Conservation (phyloP, 2,329 filamentous ascomycete species). For the Phaeosphaeria sp. region DNA sequence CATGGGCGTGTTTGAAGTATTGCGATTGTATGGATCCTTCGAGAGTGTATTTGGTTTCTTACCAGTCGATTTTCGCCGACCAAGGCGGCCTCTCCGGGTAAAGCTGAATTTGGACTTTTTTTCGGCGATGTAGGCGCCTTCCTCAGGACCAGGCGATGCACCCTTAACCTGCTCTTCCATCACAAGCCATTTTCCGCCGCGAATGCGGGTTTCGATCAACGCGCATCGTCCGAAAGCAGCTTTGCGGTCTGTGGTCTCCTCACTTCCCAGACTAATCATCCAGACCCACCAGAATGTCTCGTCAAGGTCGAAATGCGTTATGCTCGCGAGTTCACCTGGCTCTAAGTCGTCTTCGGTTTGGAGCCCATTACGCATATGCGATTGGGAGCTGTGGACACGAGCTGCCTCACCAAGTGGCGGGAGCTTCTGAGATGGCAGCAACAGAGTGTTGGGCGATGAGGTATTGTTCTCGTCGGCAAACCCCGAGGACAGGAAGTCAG, state of each 20-base stretch:
- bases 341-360: conserved; percentile 76
- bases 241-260: conserved; percentile 85
- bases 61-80: conserved; percentile 59
- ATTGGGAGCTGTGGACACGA: conserved; percentile 85
- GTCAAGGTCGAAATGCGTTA: conserved; percentile 83
- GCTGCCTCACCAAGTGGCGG: conserved; percentile 75
- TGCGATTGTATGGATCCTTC: conserved; percentile 60
- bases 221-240: conserved; percentile 93
- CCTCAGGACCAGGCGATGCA: conserved; percentile 81
- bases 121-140: conserved; percentile 88
- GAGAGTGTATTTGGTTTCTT: conserved; percentile 50
- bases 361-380: conserved; percentile 69
- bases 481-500: conserved; percentile 93
- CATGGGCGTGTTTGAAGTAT: conserved; percentile 57
- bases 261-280: conserved; percentile 93
- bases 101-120: conserved; percentile 95
- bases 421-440: conserved; percentile 92
- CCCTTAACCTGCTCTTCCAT: conserved; percentile 97
- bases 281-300: conserved; percentile 99
- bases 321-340: conserved; percentile 93
- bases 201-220: conserved; percentile 85
- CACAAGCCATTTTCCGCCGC: conserved; percentile 84
- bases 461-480: conserved; percentile 80
- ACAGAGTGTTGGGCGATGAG: conserved; percentile 68
- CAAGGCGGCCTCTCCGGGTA: conserved; percentile 71